phyloP scores from a whole-genome alignment of 805 yeast species.

The Metschnikowia drakensbergensis region DNA sequence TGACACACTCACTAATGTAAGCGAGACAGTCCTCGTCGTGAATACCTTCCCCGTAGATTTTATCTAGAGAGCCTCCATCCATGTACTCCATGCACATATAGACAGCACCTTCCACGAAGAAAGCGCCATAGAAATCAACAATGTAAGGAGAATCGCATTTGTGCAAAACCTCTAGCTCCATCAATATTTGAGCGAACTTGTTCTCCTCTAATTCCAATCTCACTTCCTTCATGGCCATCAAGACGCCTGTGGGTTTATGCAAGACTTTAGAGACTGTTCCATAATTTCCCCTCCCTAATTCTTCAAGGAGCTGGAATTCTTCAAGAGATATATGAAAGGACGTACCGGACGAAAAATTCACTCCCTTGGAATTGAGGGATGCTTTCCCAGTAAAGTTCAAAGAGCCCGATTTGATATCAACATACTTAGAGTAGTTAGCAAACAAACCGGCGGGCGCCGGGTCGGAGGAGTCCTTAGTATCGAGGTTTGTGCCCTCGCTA shows the following conservation, averaged over 20 bases:
- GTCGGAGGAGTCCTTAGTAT: constrained; percentile 11
- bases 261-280: constrained; percentile 92
- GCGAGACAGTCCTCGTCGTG: constrained; percentile 79
- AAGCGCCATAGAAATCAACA: constrained; percentile 96
- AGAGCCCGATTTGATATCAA: constrained; percentile 89
- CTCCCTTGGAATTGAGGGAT: constrained; percentile 85
- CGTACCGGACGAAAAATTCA: constrained; percentile 85
- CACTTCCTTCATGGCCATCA: constrained; percentile 98
- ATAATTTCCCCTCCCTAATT: constrained; percentile 92
- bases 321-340: constrained; percentile 83
- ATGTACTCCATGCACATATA: constrained; percentile 97
- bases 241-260: constrained; percentile 86
- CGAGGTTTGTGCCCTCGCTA: constrained; percentile 19
- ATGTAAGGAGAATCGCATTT: constrained; percentile 86
- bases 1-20: constrained; percentile 72
- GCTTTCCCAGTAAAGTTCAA: constrained; percentile 92
- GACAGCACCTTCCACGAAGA: constrained; percentile 95
- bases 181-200: constrained; percentile 88
- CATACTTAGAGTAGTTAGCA: constrained; percentile 79
- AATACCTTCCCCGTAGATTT: constrained; percentile 59
- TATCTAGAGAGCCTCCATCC: constrained; percentile 95
- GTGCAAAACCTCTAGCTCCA: constrained; percentile 94
- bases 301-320: constrained; percentile 77
- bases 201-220: constrained; percentile 88
- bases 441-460: constrained; percentile 50